These are phyloP conservation scores for Peronospora farinosa DNA, from an alignment of 352 stramenopile species.

Conservation along the genomic window DNA sequence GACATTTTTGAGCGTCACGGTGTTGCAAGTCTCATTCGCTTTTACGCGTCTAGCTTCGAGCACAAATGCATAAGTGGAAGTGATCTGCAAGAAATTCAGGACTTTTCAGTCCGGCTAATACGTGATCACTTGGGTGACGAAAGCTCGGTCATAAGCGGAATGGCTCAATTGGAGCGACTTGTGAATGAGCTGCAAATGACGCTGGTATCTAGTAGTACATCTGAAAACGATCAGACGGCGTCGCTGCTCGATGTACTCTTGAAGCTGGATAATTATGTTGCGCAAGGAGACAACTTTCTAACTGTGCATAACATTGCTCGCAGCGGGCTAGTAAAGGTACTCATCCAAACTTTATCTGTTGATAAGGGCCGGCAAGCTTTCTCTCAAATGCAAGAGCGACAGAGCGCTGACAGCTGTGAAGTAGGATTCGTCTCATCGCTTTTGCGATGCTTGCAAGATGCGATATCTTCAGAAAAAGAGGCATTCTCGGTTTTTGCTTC, in stretches of 20 bases:
- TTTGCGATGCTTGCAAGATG: constrained; percentile 44
- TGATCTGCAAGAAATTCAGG: constrained; percentile 28
- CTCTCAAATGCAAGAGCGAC: constrained; percentile 24
- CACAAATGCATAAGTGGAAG: constrained; percentile 18
- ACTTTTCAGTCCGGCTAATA: constrained; percentile 29
- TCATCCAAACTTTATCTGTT: constrained; percentile 32
- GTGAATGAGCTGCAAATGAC: constrained; percentile 25
- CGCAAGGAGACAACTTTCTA: constrained; percentile 27
- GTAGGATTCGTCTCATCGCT: constrained; percentile 27
- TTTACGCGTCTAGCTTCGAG: constrained; percentile 30
- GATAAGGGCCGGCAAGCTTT: constrained; percentile 33
- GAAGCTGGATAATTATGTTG: constrained; percentile 22
- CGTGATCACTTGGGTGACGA: constrained; percentile 36
- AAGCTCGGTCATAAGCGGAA: constrained; percentile 26
- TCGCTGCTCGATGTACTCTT: constrained; percentile 23
- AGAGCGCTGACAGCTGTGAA: constrained; percentile 6
- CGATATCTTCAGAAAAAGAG: constrained; percentile 60
- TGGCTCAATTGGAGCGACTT: constrained; percentile 29
- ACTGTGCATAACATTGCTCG: constrained; percentile 58
- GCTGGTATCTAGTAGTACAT: not conserved
- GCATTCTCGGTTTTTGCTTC: constrained; percentile 33
- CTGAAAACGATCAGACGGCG: constrained; percentile 1
- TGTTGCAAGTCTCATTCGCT: constrained; percentile 46
- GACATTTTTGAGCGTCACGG: constrained; percentile 52
- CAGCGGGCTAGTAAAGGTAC: constrained; percentile 44